Evolutionary conservation across 164 flowering plant genomes (phyloP).

Genomic region (Tinospora cordifolia): DNA sequence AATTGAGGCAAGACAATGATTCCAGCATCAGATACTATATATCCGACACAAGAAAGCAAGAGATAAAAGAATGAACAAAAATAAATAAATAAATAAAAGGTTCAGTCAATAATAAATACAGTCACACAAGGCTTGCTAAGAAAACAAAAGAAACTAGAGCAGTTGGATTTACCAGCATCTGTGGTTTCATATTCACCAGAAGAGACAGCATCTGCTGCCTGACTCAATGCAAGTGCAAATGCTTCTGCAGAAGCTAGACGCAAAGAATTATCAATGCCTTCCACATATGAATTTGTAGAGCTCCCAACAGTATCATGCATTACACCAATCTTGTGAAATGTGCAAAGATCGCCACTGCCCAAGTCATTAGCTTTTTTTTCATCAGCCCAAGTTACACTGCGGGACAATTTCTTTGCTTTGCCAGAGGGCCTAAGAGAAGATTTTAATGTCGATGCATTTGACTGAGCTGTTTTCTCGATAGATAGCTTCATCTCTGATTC

Average conservation of each 20-base stretch:
- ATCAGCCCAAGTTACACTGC: constrained; percentile 89
- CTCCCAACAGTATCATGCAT: constrained; percentile 14
- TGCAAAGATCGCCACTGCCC: constrained; percentile 29
- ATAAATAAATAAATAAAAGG: neutral
- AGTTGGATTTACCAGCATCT: constrained; percentile 51
- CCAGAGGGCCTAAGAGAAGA: constrained; percentile 55
- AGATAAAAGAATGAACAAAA: neutral
- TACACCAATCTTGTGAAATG: constrained; percentile 29
- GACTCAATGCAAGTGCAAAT: constrained; percentile 59
- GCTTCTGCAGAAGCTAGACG: constrained; percentile 76
- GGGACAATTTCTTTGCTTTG: constrained; percentile 31
- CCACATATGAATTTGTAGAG: constrained; percentile 11
- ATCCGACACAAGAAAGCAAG: constrained; percentile 10
- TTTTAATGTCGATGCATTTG: constrained; percentile 26
- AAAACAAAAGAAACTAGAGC: neutral
- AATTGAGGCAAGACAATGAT: constrained; percentile 43
- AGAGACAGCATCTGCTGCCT: constrained; percentile 73
- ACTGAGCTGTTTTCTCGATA: constrained; percentile 17
- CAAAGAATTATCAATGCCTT: constrained; percentile 24
- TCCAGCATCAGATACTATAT: constrained; percentile 68
- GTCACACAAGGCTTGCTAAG: neutral
- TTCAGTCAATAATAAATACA: neutral
- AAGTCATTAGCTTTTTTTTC: constrained; percentile 27
- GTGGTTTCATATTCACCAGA: constrained; percentile 48
- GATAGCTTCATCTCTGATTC: neutral